Evolutionary conservation across 23 red algal species (phyloP).

Genomic region (Gracilaria vermiculophylla): DNA sequence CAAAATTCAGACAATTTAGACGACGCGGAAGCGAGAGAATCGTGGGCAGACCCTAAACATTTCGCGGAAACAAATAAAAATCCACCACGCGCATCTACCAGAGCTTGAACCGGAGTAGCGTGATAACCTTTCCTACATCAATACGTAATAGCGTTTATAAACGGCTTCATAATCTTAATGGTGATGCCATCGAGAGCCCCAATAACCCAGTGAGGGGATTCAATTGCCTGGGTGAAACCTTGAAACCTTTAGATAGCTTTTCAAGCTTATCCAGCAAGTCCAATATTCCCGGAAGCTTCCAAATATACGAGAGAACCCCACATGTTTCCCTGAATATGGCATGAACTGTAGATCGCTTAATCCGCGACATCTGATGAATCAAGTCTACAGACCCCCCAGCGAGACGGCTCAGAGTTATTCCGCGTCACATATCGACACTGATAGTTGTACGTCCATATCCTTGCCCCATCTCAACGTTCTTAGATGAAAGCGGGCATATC

Average conservation of each 20-base stretch:
- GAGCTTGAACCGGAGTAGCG: not conserved
- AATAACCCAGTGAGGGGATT: not conserved
- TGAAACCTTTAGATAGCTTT: not conserved
- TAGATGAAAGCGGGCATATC: not conserved
- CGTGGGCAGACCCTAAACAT: not conserved
- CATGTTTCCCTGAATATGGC: not conserved
- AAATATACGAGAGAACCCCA: not conserved
- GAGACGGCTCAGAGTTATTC: not conserved
- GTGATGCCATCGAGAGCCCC: conserved; percentile 29
- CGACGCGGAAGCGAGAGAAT: not conserved
- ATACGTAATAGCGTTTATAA: not conserved
- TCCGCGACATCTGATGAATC: not conserved
- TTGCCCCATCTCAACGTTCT: not conserved
- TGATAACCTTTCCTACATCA: not conserved
- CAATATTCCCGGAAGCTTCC: not conserved
- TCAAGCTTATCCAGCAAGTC: not conserved
- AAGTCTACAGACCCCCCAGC: not conserved
- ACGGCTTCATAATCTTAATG: not conserved
- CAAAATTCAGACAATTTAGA: not conserved
- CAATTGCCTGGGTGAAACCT: not conserved
- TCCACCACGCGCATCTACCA: not conserved
- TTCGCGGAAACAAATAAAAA: not conserved
- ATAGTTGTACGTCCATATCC: not conserved
- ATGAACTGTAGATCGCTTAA: not conserved
- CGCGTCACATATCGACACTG: not conserved